phyloP scores from a whole-genome alignment of 805 yeast species.

The Nakazawaea sp. region DNA sequence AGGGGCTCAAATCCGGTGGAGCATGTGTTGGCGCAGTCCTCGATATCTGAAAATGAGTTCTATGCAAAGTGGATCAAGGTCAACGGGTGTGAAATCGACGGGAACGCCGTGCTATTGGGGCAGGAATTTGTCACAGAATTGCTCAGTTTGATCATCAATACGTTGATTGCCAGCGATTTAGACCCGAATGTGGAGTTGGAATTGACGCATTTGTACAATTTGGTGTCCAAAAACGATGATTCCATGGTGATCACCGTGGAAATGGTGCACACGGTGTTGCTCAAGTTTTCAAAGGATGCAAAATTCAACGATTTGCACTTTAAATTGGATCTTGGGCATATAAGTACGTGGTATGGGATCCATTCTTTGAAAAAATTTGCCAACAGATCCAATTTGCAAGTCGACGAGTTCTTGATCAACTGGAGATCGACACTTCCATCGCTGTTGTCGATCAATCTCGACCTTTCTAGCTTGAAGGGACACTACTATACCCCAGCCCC shows the following conservation, averaged over 20 bases:
- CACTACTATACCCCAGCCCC: slow-evolving; percentile 36
- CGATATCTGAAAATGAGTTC: slow-evolving; percentile 53
- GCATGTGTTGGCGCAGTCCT: slow-evolving; percentile 34
- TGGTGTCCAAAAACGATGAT: slow-evolving; percentile 18
- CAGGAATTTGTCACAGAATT: slow-evolving; percentile 11
- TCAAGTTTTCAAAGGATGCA: slow-evolving; percentile 32
- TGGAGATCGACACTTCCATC: slow-evolving; percentile 41
- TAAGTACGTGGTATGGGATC: slow-evolving; percentile 61
- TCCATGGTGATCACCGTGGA: slow-evolving; percentile 24
- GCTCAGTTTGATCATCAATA: slow-evolving; percentile 11
- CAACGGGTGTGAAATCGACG: slow-evolving; percentile 52
- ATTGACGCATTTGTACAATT: slow-evolving; percentile 15
- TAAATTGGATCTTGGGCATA: slow-evolving; percentile 32
- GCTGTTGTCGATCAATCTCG: slow-evolving; percentile 54
- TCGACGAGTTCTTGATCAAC: slow-evolving; percentile 52
- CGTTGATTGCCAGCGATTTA: slow-evolving; percentile 11
- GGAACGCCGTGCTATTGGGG: slow-evolving; percentile 27
- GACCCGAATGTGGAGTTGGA: slow-evolving; percentile 2
- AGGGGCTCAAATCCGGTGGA: slow-evolving; percentile 18
- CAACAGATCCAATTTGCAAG: neutral
- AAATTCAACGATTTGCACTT: slow-evolving; percentile 18
- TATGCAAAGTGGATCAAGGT: slow-evolving; percentile 39
- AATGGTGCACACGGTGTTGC: slow-evolving; percentile 43
- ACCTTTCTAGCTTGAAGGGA: slow-evolving; percentile 49
- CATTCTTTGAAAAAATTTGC: slow-evolving; percentile 30